Base-by-base conservation (phyloP, 2,329 filamentous ascomycete genomes). In the Colletotrichum cuscutae region DNA sequence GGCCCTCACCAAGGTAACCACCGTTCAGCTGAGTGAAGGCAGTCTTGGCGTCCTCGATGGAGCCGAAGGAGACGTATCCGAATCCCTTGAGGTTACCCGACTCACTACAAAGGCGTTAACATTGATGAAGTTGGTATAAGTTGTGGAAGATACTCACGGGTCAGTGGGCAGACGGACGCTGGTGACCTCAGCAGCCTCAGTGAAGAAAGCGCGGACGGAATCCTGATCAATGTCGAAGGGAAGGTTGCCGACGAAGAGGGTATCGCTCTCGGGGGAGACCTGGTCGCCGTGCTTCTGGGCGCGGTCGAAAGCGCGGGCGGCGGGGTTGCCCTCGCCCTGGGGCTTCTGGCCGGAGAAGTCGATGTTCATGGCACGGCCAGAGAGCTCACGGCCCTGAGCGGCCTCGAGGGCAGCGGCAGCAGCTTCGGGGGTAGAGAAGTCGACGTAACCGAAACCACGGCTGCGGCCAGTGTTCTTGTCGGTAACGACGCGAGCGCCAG, bases 371-470 rank as follows among this genome's bases (percentile, higher is more conserved):
- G 86, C 82, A 78, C 94, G 94, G 74, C 91, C 91, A 78, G 95
- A 93, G 63, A 97, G 85, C 79, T 95, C 91, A 75, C 89, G 83
- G 76, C 91, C 93, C 79, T 94, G 90, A 91, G 94, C 95, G 79
- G 89, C 91, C 78, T 92, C 90, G 77, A 92, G 89, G 68, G 94
- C 94, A 81, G 91, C 92, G 78, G 89, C 89, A 69, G 93, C 93
- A 81, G 90, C 88, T 73, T 89, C 91, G 73, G 88, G 84, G 77
- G 87, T 90, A 80, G 88, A 87, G 84, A 95, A 98, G 87, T 98
- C 95, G 78, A 98, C 94, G 82, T 98, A 98, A 74, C 95, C 95
- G 83, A 97, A 98, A 76, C 94, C 95, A 86, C 95, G 95, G 84
- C 95, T 96, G 80, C 94, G 93, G 79, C 94, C 94, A 79, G 88